Conservation (phyloP, 352 stramenopile genomes). For the Globisporangium cederbergense region DNA sequence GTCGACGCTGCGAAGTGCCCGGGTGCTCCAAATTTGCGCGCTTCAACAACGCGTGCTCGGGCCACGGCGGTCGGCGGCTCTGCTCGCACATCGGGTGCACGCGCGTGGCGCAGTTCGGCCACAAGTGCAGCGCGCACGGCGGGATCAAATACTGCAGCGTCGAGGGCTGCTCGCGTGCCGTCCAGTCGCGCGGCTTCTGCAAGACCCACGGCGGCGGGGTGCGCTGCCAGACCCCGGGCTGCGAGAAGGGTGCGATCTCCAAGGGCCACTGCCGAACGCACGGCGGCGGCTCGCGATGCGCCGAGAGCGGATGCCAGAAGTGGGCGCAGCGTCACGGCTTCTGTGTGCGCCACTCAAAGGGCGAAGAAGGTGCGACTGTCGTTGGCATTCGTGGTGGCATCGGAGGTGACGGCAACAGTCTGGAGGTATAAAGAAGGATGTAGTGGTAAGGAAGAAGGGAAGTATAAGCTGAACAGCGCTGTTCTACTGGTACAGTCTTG, state of each 20-base stretch:
- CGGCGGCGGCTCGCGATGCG: slow-evolving; percentile 77
- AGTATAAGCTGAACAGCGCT: background rate
- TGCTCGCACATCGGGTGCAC: slow-evolving; percentile 65
- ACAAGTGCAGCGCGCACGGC: slow-evolving; percentile 79
- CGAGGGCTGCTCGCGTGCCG: slow-evolving; percentile 62
- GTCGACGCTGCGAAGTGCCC: slow-evolving; percentile 58
- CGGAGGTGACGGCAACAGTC: slow-evolving; percentile 11
- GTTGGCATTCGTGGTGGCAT: background rate
- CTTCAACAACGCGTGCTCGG: slow-evolving; percentile 78
- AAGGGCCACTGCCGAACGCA: slow-evolving; percentile 83
- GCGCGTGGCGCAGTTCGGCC: slow-evolving; percentile 71
- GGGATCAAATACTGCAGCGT: slow-evolving; percentile 75
- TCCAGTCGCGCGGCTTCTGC: slow-evolving; percentile 83
- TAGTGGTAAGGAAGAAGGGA: background rate
- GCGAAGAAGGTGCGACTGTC: background rate
- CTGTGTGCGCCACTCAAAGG: slow-evolving; percentile 74
- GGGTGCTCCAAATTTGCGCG: slow-evolving; percentile 74
- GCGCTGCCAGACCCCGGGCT: slow-evolving; percentile 72
- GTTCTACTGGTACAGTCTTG: too few relatives aligned
- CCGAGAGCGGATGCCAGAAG: slow-evolving; percentile 58
- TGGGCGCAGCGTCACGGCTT: slow-evolving; percentile 74
- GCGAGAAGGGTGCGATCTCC: slow-evolving; percentile 82
- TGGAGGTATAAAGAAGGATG: background rate
- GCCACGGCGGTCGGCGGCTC: slow-evolving; percentile 65
- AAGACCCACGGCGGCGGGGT: slow-evolving; percentile 86